Base-by-base conservation (phyloP, 192 early-diverging fungal genomes). In the Entomortierella lignicola region DNA sequence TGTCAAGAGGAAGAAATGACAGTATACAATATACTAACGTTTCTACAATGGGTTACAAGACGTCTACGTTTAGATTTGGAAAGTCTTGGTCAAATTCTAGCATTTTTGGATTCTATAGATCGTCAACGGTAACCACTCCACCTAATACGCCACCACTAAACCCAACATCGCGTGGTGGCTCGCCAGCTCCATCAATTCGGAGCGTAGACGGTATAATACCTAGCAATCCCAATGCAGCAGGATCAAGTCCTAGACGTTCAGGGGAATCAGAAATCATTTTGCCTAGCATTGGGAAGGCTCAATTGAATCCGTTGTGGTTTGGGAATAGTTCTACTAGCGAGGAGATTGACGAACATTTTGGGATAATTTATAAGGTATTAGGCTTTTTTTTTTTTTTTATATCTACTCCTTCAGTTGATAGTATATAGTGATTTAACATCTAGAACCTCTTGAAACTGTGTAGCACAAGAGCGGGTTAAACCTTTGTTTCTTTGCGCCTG, bases 1-100 rank as follows among this genome's bases (percentile, higher is more conserved):
- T n/a, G n/a, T n/a, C n/a, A n/a, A n/a, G n/a, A n/a, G 34, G 34
- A 37, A 10, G 34, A 4, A 7, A 7, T 37, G 34, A 10, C 34
- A 37, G 34, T 10, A 10, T n/a, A n/a, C n/a, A n/a, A n/a, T n/a
- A n/a, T n/a, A n/a, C n/a, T n/a, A n/a, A n/a, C n/a, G n/a, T n/a
- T n/a, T n/a, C n/a, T n/a, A n/a, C n/a, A n/a, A n/a, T n/a, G n/a
- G n/a, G n/a, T n/a, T n/a, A n/a, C n/a, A n/a, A 72, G 48, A 65
- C 41, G 0, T 70, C 75, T 0, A 79, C 75, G 13, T 79, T 79
- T 63, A 79, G 61, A n/a, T 79, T 79, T 70, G 68, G 75, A 31
- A 79, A 79, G 26, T 79, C 75, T 17, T 79, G 75, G 75, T 79
- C 75, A 13, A 79, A 70, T 18, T 60, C 75, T 4, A 70, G 68